Evolutionary conservation across 2,329 filamentous ascomycete species (phyloP), one percentile per base, ranked within the genome.

Genomic region (Colletotrichum sp.): DNA sequence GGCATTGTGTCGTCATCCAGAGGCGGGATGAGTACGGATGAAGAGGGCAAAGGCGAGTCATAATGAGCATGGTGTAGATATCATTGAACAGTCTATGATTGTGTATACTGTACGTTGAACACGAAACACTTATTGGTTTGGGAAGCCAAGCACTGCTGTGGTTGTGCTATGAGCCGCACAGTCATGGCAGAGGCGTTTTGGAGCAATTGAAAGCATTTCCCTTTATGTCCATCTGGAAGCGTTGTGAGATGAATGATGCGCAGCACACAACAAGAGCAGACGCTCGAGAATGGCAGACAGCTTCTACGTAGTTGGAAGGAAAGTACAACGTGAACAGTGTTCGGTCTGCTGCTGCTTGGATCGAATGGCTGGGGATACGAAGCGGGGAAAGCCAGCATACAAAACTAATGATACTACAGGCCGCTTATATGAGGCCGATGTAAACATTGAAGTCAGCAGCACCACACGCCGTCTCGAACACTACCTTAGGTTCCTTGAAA

Each of bases 51-150:
- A n/a, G 60, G 76, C 67, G 63, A 30, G 57, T 65, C 67, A 76
- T 70, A 70, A 76, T 73, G 74, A 72, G 65, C 57, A 74, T 75
- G 69, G 77, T 78, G 76, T 78, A 78, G 77, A 78, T 77, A 69
- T 69, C 59, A 69, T 76, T 73, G 76, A 78, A 73, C 76, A 78
- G 77, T 71, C 70, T 77, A 78, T 78, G 72, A 62, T 70, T 77
- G 72, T 72, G 76, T 76, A 76, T 76, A 78, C 28, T 65, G 67
- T 77, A 77, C 36, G 71, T 72, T 67, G 73, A 73, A 73, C 73
- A 76, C 60, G 64, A 68, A 66, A 62, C 18, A 44, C 57, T 66
- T 52, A 18, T 67, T 67, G 71, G 64, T 75, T 70, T 66, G 57
- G 63, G 52, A 69, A 52, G 57, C 16, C 16, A 28, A 16, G 26